A percentile compares a stretch with the other conserved stretches of the same genome.
Conservation (phyloP, 2,329 filamentous ascomycete species). For the Ceratocystis smalleyi region DNA sequence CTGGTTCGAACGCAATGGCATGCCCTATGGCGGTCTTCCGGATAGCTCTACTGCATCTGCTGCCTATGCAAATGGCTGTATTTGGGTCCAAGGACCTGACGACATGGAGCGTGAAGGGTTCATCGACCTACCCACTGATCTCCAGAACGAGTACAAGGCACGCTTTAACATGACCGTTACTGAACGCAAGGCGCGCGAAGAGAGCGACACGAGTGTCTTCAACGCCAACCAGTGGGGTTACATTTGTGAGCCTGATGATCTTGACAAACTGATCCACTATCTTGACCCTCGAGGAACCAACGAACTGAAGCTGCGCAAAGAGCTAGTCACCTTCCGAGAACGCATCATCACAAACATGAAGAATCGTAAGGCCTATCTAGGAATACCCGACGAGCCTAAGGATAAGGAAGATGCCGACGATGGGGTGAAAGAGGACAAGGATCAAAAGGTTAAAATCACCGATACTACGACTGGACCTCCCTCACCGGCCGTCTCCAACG, state of each 20-base stretch:
- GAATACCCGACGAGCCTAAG: constrained; percentile 27
- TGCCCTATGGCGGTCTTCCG: constrained; percentile 83
- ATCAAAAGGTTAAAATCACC: constrained; percentile 33
- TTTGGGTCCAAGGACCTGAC: constrained; percentile 94
- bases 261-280: constrained; percentile 74
- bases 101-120: constrained; percentile 75
- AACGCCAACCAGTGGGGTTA: constrained; percentile 80
- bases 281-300: constrained; percentile 74
- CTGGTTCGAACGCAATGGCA: constrained; percentile 97
- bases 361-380: constrained; percentile 58
- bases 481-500: background rate
- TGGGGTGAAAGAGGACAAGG: constrained; percentile 20
- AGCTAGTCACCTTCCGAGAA: constrained; percentile 60
- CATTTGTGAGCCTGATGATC: constrained; percentile 61
- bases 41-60: constrained; percentile 75
- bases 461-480: constrained; percentile 21
- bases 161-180: constrained; percentile 70
- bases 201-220: constrained; percentile 64
- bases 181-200: constrained; percentile 72
- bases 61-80: constrained; percentile 79
- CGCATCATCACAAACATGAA: constrained; percentile 68
- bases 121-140: constrained; percentile 58
- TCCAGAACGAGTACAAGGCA: constrained; percentile 58
- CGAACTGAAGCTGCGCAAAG: constrained; percentile 76
- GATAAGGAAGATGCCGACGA: constrained; percentile 20